Base-by-base conservation (phyloP, 192 early-diverging fungal species). In the Polychytrium aggregatum region DNA sequence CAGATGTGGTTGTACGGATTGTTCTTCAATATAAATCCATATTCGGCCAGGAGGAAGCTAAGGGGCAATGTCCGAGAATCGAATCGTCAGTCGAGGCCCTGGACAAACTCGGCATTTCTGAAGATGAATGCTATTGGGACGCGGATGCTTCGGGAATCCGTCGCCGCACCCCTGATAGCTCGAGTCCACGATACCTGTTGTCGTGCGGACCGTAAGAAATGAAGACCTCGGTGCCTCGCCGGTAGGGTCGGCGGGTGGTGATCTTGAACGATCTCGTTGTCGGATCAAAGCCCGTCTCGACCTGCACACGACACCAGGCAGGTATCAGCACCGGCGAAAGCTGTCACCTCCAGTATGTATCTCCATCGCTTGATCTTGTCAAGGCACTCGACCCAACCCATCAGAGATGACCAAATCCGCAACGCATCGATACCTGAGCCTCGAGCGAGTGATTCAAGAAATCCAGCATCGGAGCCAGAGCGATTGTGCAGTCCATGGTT, bases 191-290 rank as follows among this genome's bases (percentile, higher is more conserved):
- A 18, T 44, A 44, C 42, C 42, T 44, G 21, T 65, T 65, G 50
- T 62, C 59, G 37, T 66, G 64, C 13, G 64, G 30, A 0, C 64
- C 64, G 35, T 66, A 66, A 5, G 62, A 35, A 14, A 66, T 66
- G 34, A 66, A 66, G 4, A 50, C 63, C 41, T 66, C 50, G 3
- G 10, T 34, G 7, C 58, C 58, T 24, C 48, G 34, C 17, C 3
- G n/a, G 33, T 29, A 30, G 0, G 17, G 39, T 16, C 26, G n/a
- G n/a, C 53, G 16, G 16, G 64, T 41, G 2, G 26, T 31, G 24
- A 66, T 62, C 31, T 41, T 28, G 36, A 60, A 66, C 14, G 42
- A 36, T 16, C 40, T 28, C 0, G 29, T 49, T 17, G 33, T 28
- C 20, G 22, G 41, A 36, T 44, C 35, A 11, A 58, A 46, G 28